Percentiles rank a stretch among this genome's conserved stretches.
These are phyloP conservation scores for Oryza australiensis DNA, from an alignment of 176 grass and related monocot genomes.

Conservation along the genomic window DNA sequence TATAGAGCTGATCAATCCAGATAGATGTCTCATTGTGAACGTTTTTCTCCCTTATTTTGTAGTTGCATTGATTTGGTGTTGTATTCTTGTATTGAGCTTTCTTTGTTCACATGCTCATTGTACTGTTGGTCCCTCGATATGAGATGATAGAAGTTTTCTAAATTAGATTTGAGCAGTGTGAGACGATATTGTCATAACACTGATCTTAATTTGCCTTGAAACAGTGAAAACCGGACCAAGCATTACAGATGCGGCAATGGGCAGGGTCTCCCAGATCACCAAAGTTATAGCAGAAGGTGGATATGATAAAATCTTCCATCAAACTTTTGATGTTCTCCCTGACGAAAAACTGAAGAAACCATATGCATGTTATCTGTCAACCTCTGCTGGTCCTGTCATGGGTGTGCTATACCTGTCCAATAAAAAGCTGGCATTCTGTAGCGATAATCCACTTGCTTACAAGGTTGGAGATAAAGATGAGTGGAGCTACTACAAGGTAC, in stretches of 20 bases:
- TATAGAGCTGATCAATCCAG: neutral
- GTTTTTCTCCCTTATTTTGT: neutral
- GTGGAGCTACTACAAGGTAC: slow-evolving; percentile 99
- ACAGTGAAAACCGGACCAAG: slow-evolving; percentile 99
- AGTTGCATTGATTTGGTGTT: neutral
- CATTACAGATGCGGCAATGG: slow-evolving; percentile 93
- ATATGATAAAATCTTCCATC: slow-evolving; percentile 97
- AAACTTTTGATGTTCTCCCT: slow-evolving; percentile 72
- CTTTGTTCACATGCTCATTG: neutral
- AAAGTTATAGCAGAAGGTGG: slow-evolving; percentile 98
- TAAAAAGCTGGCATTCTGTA: slow-evolving; percentile 89
- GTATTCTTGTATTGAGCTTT: neutral
- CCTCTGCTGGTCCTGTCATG: slow-evolving; percentile 94
- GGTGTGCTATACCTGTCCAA: slow-evolving; percentile 91
- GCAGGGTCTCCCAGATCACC: slow-evolving; percentile 82
- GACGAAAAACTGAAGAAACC: slow-evolving; percentile 90
- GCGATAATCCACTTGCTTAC: slow-evolving; percentile 90
- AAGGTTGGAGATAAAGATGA: slow-evolving; percentile 82
- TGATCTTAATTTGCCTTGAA: slow-evolving; percentile 21
- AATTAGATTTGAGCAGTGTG: slow-evolving; percentile 38
- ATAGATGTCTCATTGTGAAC: neutral
- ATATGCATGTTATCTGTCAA: slow-evolving; percentile 88
- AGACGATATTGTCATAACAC: neutral
- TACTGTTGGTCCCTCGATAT: neutral
- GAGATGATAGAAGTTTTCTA: neutral